These are phyloP conservation scores for Metschnikowia amazonensis DNA, from an alignment of 805 yeast genomes.

Conservation along the genomic window DNA sequence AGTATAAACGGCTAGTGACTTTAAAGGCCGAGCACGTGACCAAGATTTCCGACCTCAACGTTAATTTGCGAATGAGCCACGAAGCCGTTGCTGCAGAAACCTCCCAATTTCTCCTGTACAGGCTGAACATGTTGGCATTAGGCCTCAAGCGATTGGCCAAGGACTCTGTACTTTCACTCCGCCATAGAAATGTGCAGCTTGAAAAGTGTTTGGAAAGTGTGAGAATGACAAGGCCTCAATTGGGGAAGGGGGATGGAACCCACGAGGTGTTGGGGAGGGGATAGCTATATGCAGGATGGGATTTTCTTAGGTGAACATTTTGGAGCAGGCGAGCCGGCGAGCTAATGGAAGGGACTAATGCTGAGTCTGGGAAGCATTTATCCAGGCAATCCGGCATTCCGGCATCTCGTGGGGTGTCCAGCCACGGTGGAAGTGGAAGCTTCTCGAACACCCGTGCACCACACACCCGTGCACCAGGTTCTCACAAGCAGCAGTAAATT, in stretches of 20 bases:
- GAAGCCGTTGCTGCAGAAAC: slow-evolving; percentile 62
- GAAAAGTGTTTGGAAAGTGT: neutral
- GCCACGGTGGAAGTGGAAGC: slow-evolving; percentile 11
- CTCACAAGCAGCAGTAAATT: neutral
- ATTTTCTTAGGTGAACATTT: too few species aligned
- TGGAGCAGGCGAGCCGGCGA: too few species aligned
- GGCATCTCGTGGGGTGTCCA: too few species aligned
- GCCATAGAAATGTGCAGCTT: slow-evolving; percentile 2
- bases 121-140: slow-evolving; percentile 37
- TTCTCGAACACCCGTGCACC: slow-evolving; percentile 21
- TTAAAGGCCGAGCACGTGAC: slow-evolving; percentile 39
- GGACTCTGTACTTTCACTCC: slow-evolving; percentile 7
- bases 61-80: slow-evolving; percentile 50
- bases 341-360: too few species aligned
- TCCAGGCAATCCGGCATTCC: too few species aligned
- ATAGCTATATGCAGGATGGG: too few species aligned
- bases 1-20: slow-evolving; percentile 42
- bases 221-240: neutral
- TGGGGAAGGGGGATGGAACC: too few species aligned
- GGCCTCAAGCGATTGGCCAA: slow-evolving; percentile 31
- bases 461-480: neutral
- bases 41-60: slow-evolving; percentile 41
- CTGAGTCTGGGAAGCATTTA: too few species aligned
- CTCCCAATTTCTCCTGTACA: slow-evolving; percentile 53
- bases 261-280: too few species aligned